phyloP scores from a whole-genome alignment of 495 filamentous ascomycete species.

The Hapsidospora chrysogenum region DNA sequence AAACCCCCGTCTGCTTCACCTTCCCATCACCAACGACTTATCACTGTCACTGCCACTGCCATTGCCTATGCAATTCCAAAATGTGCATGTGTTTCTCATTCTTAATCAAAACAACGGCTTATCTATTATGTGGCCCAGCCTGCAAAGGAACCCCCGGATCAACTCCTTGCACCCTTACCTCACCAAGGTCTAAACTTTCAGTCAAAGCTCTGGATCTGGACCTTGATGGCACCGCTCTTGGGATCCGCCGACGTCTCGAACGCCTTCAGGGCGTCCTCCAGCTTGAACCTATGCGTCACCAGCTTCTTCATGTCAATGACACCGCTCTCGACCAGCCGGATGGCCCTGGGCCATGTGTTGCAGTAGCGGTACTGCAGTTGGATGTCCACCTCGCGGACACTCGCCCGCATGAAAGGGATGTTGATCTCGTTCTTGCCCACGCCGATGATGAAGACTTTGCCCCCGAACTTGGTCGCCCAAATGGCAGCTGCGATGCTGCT shows the following conservation, averaged over 20 bases:
- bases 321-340: conserved; percentile 68
- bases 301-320: conserved; percentile 64
- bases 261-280: conserved; percentile 79
- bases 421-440: conserved; percentile 89
- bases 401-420: conserved; percentile 83
- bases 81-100: no score
- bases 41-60: no score
- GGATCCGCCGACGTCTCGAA: conserved; percentile 76
- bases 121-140: no score
- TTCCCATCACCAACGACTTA: no score
- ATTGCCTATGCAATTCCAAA: no score
- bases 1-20: no score
- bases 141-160: no score
- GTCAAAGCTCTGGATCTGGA: conserved; percentile 62
- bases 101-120: no score
- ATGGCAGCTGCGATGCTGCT: conserved; percentile 71
- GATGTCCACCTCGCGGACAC: conserved; percentile 80
- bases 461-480: conserved; percentile 78
- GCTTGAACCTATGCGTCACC: conserved; percentile 69
- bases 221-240: conserved; percentile 91
- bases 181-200: no score
- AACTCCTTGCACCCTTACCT: no score
- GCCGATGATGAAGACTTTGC: conserved; percentile 85
- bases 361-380: conserved; percentile 91
- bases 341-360: conserved; percentile 91